Percentiles rank a stretch among this genome's conserved stretches.
Conservation (phyloP, 805 yeast genomes). For the Starmerella ratchasimensis region DNA sequence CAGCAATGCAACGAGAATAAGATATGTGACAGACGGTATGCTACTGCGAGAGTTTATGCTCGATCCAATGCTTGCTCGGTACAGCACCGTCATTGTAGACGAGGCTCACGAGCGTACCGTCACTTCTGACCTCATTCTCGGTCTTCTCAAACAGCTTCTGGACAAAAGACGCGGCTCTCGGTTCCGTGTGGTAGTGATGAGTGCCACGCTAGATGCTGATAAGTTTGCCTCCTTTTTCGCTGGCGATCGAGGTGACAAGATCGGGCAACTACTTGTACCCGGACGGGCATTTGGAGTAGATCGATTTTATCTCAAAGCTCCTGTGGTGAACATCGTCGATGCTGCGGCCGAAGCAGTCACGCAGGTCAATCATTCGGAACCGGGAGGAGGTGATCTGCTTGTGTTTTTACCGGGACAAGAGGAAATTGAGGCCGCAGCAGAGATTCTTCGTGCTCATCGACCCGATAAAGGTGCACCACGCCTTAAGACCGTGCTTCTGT, state of each 20-base stretch:
- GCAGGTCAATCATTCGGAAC: slow-evolving; percentile 68
- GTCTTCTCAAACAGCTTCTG: slow-evolving; percentile 63
- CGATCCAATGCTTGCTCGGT: slow-evolving; percentile 47
- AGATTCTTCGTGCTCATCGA: slow-evolving; percentile 32
- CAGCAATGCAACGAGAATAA: slow-evolving; percentile 47
- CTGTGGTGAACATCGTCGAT: slow-evolving; percentile 75
- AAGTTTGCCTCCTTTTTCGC: slow-evolving; percentile 62
- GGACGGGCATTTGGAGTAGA: slow-evolving; percentile 84
- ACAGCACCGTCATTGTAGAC: slow-evolving; percentile 71
- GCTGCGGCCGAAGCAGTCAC: slow-evolving; percentile 57
- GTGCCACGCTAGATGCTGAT: slow-evolving; percentile 91
- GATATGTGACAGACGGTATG: slow-evolving; percentile 96
- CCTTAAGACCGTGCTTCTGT: slow-evolving; percentile 67
- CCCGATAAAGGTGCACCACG: slow-evolving; percentile 64
- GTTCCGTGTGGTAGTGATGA: slow-evolving; percentile 72
- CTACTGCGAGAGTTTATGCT: slow-evolving; percentile 78
- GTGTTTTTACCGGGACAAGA: slow-evolving; percentile 95
- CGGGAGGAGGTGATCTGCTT: slow-evolving; percentile 66
- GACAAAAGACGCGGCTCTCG: slow-evolving; percentile 36
- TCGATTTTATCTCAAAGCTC: slow-evolving; percentile 45
- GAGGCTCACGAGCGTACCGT: slow-evolving; percentile 98
- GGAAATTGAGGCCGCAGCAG: slow-evolving; percentile 78
- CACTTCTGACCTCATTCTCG: slow-evolving; percentile 76
- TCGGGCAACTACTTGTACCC: slow-evolving; percentile 76
- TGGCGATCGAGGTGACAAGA: slow-evolving; percentile 27